phyloP scores from a whole-genome alignment of 208 protist species.

The Acanthamoeba lenticulata region DNA sequence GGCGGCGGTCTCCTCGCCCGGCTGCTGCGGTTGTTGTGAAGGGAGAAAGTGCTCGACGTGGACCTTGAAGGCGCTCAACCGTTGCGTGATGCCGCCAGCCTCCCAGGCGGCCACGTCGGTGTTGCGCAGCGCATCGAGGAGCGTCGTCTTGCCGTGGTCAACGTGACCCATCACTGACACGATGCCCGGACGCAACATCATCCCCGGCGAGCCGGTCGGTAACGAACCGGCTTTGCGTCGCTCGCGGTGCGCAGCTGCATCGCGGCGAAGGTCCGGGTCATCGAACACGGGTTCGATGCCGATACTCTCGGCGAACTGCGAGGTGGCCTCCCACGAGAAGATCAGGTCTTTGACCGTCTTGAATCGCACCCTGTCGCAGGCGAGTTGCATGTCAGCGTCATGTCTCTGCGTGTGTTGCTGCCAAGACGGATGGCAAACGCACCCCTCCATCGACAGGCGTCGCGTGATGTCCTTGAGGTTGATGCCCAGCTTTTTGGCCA shows the following conservation, averaged over 20 bases:
- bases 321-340: slow-evolving; percentile 62
- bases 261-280: slow-evolving; percentile 44
- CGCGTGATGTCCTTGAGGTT: slow-evolving; percentile 67
- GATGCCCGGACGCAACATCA: slow-evolving; percentile 51
- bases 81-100: slow-evolving; percentile 98
- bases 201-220: background rate
- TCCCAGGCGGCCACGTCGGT: slow-evolving; percentile 94
- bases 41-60: background rate
- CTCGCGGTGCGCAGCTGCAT: background rate
- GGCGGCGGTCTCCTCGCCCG: background rate
- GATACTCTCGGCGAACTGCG: slow-evolving; percentile 50
- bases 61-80: slow-evolving; percentile 93
- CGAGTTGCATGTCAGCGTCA: background rate
- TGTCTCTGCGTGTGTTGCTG: background rate
- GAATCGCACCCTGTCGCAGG: background rate
- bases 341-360: slow-evolving; percentile 52
- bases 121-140: slow-evolving; percentile 95
- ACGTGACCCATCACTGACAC: slow-evolving; percentile 96
- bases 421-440: background rate
- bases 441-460: slow-evolving; percentile 16
- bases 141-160: slow-evolving; percentile 98
- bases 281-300: slow-evolving; percentile 59
- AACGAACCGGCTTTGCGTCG: background rate
- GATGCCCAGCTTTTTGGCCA: slow-evolving; percentile 66
- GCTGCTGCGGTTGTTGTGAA: background rate